Base-by-base conservation (phyloP, 2,329 filamentous ascomycete species). In the Trichoderma breve region DNA sequence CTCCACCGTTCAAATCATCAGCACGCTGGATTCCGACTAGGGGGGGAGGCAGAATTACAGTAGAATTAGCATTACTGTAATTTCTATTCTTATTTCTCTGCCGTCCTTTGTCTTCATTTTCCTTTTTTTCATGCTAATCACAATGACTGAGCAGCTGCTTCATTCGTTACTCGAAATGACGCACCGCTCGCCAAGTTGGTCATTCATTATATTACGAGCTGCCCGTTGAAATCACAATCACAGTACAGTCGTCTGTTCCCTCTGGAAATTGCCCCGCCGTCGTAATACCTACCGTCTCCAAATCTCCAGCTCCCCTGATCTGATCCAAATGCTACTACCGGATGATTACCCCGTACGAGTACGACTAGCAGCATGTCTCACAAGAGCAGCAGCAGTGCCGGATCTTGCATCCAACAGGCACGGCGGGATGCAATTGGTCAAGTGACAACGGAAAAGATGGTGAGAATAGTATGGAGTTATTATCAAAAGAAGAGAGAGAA, bases 1-100 rank as follows among this genome's bases (percentile, higher is more conserved):
- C 63, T 53, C 63, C 63, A 65, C 63, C 34, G 34, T 43, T 39
- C 21, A 60, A 43, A 47, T 69, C 55, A 69, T 69, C 66, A 69
- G 47, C 63, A 47, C 21, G 63, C 47, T 66, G 47, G 43, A 62
- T 61, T 60, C 51, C 30, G 57, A 21, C 21, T 62, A 62, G 67
- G 57, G 28, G 28, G 57, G 18, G 8, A 58, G 30, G 18, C 14
- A 18, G 14, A 30, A 30, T 57, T 28, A 39, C 36, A 39, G 36
- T 8, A 39, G 36, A 39, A 39, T 39, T 39, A 39, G 36, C 36
- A 39, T 39, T 39, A 14, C 15, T 18, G 15, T 26, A 57, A 28
- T 15, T 28, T 30, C 26, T 57, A 57, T 57, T 39, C 36, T 57
- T 57, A 26, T 18, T 30, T 58, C 6, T 39, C 36, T 39, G 36